Evolutionary conservation across 805 yeast species (phyloP).

Genomic region (Lipomyces yamadae): DNA sequence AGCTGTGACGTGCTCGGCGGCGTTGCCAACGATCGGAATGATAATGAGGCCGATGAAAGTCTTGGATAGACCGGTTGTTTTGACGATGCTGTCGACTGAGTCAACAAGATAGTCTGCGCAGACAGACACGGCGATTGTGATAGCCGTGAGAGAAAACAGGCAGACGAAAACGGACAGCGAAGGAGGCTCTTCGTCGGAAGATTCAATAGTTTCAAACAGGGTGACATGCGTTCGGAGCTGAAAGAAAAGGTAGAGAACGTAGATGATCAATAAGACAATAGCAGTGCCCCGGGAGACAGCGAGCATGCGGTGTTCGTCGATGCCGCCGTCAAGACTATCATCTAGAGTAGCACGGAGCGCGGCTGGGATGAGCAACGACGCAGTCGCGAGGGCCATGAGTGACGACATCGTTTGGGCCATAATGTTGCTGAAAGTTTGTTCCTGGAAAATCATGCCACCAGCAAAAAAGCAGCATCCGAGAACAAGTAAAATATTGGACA

Average conservation of each 20-base stretch:
- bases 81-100: slow-evolving; percentile 88
- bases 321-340: slow-evolving; percentile 55
- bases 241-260: slow-evolving; percentile 78
- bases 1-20: slow-evolving; percentile 98
- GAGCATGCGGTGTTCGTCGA: slow-evolving; percentile 57
- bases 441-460: slow-evolving; percentile 86
- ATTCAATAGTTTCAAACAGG: slow-evolving; percentile 42
- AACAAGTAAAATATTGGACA: slow-evolving; percentile 85
- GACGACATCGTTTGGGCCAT: slow-evolving; percentile 99
- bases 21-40: slow-evolving; percentile 96
- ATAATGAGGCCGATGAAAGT: slow-evolving; percentile 93
- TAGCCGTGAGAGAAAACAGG: slow-evolving; percentile 53
- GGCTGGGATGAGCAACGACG: slow-evolving; percentile 90
- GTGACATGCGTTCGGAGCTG: slow-evolving; percentile 80
- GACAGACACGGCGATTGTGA: slow-evolving; percentile 81
- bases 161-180: slow-evolving; percentile 56
- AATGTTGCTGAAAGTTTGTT: slow-evolving; percentile 90
- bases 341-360: slow-evolving; percentile 78
- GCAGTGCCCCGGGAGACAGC: slow-evolving; percentile 85
- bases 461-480: slow-evolving; percentile 94
- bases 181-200: slow-evolving; percentile 43
- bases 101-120: slow-evolving; percentile 95
- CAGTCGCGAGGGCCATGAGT: slow-evolving; percentile 85
- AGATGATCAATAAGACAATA: slow-evolving; percentile 73
- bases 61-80: slow-evolving; percentile 81